Percentiles rank a stretch among this genome's conserved stretches.
Conservation (phyloP, 331 rosid species). For the Cydonia oblonga region DNA sequence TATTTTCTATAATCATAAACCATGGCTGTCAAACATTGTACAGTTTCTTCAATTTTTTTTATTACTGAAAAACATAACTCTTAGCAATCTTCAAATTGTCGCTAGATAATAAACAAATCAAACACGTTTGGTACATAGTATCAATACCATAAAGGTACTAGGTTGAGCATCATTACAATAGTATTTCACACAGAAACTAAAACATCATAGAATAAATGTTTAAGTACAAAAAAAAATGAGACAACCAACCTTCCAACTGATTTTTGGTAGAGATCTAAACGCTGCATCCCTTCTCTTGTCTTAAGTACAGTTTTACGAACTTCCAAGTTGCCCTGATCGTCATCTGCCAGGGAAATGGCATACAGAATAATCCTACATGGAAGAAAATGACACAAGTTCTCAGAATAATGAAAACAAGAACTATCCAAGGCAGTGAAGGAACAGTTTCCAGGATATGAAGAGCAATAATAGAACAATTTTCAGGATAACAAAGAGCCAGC, state of each 20-base stretch:
- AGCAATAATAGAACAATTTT: not conserved
- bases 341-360: conserved; percentile 76
- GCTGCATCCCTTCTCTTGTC: conserved; percentile 68
- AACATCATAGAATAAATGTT: not conserved
- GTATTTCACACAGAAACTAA: not conserved
- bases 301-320: conserved; percentile 39
- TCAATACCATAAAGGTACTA: not conserved
- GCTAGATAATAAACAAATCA: not conserved
- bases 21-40: not conserved
- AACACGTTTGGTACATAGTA: not conserved
- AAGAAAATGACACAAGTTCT: conserved; percentile 4
- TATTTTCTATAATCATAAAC: not conserved
- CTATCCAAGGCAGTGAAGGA: not conserved
- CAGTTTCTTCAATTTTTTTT: not conserved
- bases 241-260: conserved; percentile 73
- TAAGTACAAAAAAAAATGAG: not conserved
- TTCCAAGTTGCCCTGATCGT: conserved; percentile 48
- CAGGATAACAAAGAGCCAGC: not conserved
- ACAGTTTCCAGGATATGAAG: not conserved
- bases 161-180: not conserved
- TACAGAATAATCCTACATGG: conserved; percentile 65
- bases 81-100: not conserved
- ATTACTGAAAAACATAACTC: not conserved
- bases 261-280: conserved; percentile 62
- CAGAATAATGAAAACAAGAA: not conserved